Evolutionary conservation across 805 yeast genomes (phyloP).

Genomic region (Scheffersomyces coipomensis): DNA sequence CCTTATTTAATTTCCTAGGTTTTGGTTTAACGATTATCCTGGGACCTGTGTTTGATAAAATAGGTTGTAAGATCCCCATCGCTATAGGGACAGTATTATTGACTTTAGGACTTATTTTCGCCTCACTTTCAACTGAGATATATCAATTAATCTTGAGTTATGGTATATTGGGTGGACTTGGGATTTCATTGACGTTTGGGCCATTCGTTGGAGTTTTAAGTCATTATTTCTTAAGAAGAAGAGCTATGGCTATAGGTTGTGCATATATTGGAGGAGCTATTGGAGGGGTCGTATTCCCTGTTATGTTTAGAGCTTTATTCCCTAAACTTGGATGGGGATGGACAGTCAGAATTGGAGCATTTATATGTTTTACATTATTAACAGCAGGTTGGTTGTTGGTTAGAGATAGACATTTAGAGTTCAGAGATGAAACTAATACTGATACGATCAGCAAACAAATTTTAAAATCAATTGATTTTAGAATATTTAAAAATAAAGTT

Average conservation of each 20-base stretch:
- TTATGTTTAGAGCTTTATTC: slow-evolving; percentile 47
- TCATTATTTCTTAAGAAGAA: slow-evolving; percentile 19
- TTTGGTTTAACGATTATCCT: slow-evolving; percentile 21
- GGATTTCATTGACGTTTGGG: slow-evolving; percentile 23
- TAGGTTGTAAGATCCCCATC: slow-evolving; percentile 22
- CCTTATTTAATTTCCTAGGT: slow-evolving; percentile 21
- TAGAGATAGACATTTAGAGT: slow-evolving; percentile 17
- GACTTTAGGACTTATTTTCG: slow-evolving; percentile 19
- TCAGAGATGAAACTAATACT: slow-evolving; percentile 5
- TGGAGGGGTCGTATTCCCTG: slow-evolving; percentile 64
- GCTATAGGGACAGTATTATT: slow-evolving; percentile 14
- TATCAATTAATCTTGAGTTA: slow-evolving; percentile 26
- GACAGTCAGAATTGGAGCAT: slow-evolving; percentile 52
- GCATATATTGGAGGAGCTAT: slow-evolving; percentile 67
- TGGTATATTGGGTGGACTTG: slow-evolving; percentile 22
- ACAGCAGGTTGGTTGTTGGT: slow-evolving; percentile 14
- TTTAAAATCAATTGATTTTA: slow-evolving; percentile 20
- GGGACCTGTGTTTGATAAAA: slow-evolving; percentile 26
- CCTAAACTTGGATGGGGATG: slow-evolving; percentile 54
- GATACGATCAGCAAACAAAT: slow-evolving; percentile 12
- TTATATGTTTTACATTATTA: slow-evolving; percentile 19
- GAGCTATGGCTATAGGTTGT: slow-evolving; percentile 46
- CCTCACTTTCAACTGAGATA: slow-evolving; percentile 16
- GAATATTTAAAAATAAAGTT: slow-evolving; percentile 20
- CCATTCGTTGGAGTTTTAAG: slow-evolving; percentile 20